Conservation (phyloP, 2,329 filamentous ascomycete species). For the Monosporascus sp. region DNA sequence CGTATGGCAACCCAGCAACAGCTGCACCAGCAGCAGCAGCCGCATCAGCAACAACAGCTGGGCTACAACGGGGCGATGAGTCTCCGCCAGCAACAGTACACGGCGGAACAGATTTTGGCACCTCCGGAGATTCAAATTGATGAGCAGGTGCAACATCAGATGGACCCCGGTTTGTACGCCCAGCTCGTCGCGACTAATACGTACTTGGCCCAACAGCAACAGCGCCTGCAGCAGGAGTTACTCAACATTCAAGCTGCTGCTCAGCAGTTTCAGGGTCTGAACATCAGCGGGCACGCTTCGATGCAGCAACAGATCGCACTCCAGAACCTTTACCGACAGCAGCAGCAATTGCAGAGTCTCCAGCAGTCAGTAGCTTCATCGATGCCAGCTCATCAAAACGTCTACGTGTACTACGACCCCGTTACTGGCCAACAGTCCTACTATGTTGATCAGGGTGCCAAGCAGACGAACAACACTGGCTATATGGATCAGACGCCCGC, state of each 20-base stretch:
- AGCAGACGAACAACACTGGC: slow-evolving; percentile 31
- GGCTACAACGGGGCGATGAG: slow-evolving; percentile 21
- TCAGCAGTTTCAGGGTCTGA: slow-evolving; percentile 76
- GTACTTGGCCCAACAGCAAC: slow-evolving; percentile 90
- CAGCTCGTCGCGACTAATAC: slow-evolving; percentile 87
- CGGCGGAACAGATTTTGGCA: slow-evolving; percentile 80
- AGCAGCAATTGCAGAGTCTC: slow-evolving; percentile 62
- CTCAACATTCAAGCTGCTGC: slow-evolving; percentile 76
- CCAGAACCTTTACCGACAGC: slow-evolving; percentile 48
- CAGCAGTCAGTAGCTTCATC: slow-evolving; percentile 52
- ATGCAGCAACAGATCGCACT: slow-evolving; percentile 39
- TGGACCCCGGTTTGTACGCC: slow-evolving; percentile 82
- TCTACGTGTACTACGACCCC: slow-evolving; percentile 81
- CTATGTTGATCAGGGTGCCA: slow-evolving; percentile 62
- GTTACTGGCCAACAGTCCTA: slow-evolving; percentile 79
- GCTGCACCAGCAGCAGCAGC: slow-evolving; percentile 20
- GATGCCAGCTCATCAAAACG: slow-evolving; percentile 63
- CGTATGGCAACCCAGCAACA: slow-evolving; percentile 28
- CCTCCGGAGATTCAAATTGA: slow-evolving; percentile 76
- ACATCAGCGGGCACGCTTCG: slow-evolving; percentile 51
- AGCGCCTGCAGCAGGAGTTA: slow-evolving; percentile 89
- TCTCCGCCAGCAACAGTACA: slow-evolving; percentile 51
- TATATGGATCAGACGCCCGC: slow-evolving; percentile 41
- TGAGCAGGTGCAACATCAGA: slow-evolving; percentile 62
- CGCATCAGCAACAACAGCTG: slow-evolving; percentile 21